phyloP scores from a whole-genome alignment of 2,329 filamentous ascomycete species.

The Byssothecium circinans region DNA sequence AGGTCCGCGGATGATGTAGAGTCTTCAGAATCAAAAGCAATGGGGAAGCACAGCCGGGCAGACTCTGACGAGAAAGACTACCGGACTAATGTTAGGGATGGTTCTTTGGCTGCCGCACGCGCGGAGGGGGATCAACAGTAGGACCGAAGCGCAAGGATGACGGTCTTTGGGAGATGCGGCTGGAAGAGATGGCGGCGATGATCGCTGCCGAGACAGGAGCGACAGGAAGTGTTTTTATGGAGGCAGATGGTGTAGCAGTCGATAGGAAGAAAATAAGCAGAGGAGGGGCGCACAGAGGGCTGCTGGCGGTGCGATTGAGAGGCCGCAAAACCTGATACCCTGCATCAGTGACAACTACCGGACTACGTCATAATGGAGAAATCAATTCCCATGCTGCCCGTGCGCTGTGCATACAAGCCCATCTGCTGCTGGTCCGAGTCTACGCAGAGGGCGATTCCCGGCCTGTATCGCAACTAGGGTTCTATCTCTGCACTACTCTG shows the following conservation, averaged over 20 bases:
- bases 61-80: background rate
- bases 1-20: conserved; percentile 17
- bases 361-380: conserved; percentile 9
- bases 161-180: conserved; percentile 17
- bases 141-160: conserved; percentile 21
- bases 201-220: conserved; percentile 30
- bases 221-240: conserved; percentile 8
- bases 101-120: conserved; percentile 13
- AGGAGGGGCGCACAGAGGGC: background rate
- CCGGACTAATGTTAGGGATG: background rate
- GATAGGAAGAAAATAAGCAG: conserved; percentile 7
- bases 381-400: conserved; percentile 4
- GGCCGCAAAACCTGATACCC: conserved; percentile 9
- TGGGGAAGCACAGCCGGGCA: conserved; percentile 1
- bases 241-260: conserved; percentile 10
- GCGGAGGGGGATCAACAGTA: conserved; percentile 1
- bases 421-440: no score
- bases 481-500: no score
- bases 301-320: background rate
- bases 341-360: background rate
- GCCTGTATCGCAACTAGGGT: no score
- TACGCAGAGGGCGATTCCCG: no score
- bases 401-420: background rate
- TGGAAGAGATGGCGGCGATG: conserved; percentile 23
- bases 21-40: background rate